A percentile compares a stretch with the other conserved stretches of the same genome.
Evolutionary conservation across 2,329 filamentous ascomycete species (phyloP).

Genomic region (Trichoderma guizhouense): DNA sequence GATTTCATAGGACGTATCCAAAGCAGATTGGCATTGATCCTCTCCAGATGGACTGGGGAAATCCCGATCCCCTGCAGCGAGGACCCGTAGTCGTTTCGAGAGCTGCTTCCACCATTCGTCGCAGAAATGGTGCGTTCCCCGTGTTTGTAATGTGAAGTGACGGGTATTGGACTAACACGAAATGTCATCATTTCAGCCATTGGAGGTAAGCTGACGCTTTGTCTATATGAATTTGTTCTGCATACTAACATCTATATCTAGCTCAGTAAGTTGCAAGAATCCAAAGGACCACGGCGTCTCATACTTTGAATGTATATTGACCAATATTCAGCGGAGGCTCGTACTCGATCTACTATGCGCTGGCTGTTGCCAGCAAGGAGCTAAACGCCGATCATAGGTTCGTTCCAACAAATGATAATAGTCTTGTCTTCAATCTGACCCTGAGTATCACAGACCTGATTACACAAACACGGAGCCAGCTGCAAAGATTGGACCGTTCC

Average conservation of each 20-base stretch:
- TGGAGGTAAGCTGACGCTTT: constrained; percentile 46
- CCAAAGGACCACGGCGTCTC: background rate
- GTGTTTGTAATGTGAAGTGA: background rate
- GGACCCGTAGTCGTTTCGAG: constrained; percentile 88
- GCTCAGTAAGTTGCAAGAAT: constrained; percentile 34
- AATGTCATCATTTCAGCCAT: constrained; percentile 41
- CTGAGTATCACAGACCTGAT: constrained; percentile 44
- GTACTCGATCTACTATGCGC: constrained; percentile 92
- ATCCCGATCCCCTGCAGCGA: constrained; percentile 67
- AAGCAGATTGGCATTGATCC: constrained; percentile 92
- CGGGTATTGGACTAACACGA: background rate
- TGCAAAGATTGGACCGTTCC: constrained; percentile 82
- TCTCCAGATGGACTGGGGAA: constrained; percentile 84
- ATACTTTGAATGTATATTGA: background rate
- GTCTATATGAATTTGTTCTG: no score
- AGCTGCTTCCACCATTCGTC: constrained; percentile 68
- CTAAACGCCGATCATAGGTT: constrained; percentile 74
- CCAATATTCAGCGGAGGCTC: constrained; percentile 64
- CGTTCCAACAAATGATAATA: background rate
- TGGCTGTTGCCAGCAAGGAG: constrained; percentile 89
- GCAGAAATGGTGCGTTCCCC: constrained; percentile 66
- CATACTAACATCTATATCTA: constrained; percentile 23
- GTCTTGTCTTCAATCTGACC: background rate
- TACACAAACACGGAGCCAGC: constrained; percentile 82
- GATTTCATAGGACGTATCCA: constrained; percentile 67